Base-by-base conservation (phyloP, 2,329 filamentous ascomycete genomes). In the Talaromyces sp. region DNA sequence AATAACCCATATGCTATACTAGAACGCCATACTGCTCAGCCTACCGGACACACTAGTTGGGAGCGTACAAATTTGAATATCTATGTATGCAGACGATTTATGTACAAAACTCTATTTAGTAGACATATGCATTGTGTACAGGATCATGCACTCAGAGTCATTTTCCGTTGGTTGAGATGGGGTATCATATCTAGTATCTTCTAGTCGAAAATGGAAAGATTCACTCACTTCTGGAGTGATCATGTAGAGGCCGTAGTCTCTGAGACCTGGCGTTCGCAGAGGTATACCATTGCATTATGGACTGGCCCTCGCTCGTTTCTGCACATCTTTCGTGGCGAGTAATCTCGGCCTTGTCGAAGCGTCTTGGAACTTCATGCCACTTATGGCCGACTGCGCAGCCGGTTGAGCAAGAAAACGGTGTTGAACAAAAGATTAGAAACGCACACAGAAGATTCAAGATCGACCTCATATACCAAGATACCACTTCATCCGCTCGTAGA, bases 401-500 rank as follows among this genome's bases (percentile, higher is more conserved):
- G 11, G 6, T 33, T 56, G 33, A 6, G 31, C 8, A 22, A 22
- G 3, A 13, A 19, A 15, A 22, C 17, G 31, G 10, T 22, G 5
- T 22, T 35, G 9, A 25, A 2, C 17, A 31, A 31, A 31, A 31
- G 7, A 6, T 6, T 31, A 11, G 9, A 33, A 19, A 35, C 31
- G 27, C 35, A 17, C 31, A 10, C 9, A 35, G 35, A 54, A 54
- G 17, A 10, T 35, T 35, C 27, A 54, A 54, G n/a, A 61, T 3
- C 11, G 4, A 25, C 31, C 19, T 65, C 59, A 66, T 73, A 93
- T 91, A 49, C 87, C 88, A 69, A 93, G 79, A 69, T 83, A 79
- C 80, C 83, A 75, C 81, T 90, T 90, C 61, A 83, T 82, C 66
- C 88, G 80, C 74, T 90, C 88, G 72, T 90, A 90, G 19, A 87